Base-by-base conservation (phyloP, 306 rosid genomes). In the Gynostemma pentaphyllum region DNA sequence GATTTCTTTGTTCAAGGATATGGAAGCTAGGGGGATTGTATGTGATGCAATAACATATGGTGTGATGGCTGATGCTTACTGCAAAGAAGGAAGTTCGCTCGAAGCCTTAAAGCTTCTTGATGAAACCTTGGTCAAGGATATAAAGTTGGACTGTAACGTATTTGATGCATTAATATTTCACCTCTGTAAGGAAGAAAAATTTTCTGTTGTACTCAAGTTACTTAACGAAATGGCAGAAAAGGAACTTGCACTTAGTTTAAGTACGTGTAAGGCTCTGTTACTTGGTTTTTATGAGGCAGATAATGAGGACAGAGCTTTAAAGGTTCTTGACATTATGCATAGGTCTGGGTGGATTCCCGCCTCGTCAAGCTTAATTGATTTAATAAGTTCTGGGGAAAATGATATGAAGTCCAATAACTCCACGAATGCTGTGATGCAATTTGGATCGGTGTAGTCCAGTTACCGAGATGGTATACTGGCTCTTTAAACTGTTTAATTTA, bases 311-410 rank as follows among this genome's bases (percentile, higher is more conserved):
- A 67, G 62, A 36, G 78, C 84, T n/a, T 72, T 32, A 18, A 39
- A 66, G 74, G 72, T 74, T 47, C 41, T 80, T 28, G 76, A 70
- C 56, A 36, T 64, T 16, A 67, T 74, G 79, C 64, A 72, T 37
- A 66, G 69, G 41, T 76, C 62, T 46, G 74, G 76, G n/a, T 72
- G 79, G 81, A 74, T 76, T 69, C 66, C 78, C 3, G 55, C 54
- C 29, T 72, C 76, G 49, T 40, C 67, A 39, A 70, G 45, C 23
- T 48, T 80, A 24, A 27, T 53, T 9, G 76, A 76, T 41, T 62
- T 73, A 19, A 63, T 73, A 16, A 66, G 46, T 66, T 62, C 67
- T 52, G 54, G 42, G 18, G 57, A 15, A 41, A 40, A 14, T 7
- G 64, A 28, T 32, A 67, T 29, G 45, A 61, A 29, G 36, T 76